phyloP scores from a whole-genome alignment of 805 yeast genomes.

The Yamadazyma endophytica region DNA sequence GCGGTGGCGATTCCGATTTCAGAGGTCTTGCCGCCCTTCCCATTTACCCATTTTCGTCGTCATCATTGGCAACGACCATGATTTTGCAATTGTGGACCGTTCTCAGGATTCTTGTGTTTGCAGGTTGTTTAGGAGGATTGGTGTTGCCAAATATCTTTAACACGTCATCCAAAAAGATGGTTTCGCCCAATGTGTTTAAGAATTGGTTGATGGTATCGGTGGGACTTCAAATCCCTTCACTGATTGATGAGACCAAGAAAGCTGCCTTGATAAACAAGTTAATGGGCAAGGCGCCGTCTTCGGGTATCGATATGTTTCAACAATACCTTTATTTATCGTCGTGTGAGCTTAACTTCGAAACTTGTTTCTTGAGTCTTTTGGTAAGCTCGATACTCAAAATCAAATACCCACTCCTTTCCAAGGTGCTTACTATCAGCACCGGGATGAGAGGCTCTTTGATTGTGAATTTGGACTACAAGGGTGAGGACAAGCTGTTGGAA shows the following conservation, averaged over 20 bases:
- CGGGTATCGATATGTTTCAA: constrained; percentile 1
- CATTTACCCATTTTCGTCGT: constrained; percentile 18
- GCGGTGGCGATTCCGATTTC: constrained; percentile 37
- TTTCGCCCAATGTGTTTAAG: constrained; percentile 5
- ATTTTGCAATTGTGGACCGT: constrained; percentile 19
- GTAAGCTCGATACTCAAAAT: constrained; percentile 22
- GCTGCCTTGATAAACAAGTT: constrained; percentile 14
- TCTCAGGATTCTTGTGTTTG: constrained; percentile 19
- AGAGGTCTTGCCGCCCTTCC: constrained; percentile 49
- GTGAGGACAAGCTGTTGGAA: constrained; percentile 17
- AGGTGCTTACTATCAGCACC: constrained; percentile 20
- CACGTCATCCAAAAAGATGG: not conserved
- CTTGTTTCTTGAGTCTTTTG: constrained; percentile 24
- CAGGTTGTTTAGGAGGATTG: constrained; percentile 14
- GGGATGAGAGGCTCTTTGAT: constrained; percentile 22
- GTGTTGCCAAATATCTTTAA: constrained; percentile 12
- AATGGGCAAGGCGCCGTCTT: constrained; percentile 2
- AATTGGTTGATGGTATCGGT: constrained; percentile 23
- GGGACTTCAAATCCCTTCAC: constrained; percentile 26
- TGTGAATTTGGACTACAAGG: constrained; percentile 26
- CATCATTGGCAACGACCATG: constrained; percentile 17
- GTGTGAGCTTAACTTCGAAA: constrained; percentile 31
- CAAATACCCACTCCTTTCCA: constrained; percentile 16
- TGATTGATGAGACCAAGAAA: constrained; percentile 12
- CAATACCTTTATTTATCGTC: constrained; percentile 25